These are phyloP conservation scores for Fusarium veterinarium DNA, from an alignment of 2,329 filamentous ascomycete species.

Conservation along the genomic window DNA sequence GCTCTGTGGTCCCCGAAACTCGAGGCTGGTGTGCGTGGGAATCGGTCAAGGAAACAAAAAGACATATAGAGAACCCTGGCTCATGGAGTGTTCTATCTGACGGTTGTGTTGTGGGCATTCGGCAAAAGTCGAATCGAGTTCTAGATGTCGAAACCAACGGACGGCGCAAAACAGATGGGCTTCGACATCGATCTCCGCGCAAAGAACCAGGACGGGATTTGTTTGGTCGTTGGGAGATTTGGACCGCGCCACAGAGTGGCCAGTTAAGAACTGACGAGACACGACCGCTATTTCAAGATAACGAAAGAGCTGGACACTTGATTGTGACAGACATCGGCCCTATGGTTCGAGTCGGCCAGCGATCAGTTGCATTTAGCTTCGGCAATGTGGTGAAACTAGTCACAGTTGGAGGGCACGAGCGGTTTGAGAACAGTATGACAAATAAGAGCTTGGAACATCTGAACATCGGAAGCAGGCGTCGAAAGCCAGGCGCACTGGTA, in stretches of 20 bases:
- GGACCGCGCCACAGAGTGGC: conserved; percentile 62
- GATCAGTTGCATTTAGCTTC: conserved; percentile 75
- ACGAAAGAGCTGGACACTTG: conserved; percentile 62
- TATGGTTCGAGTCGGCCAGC: conserved; percentile 69
- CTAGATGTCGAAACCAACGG: conserved; percentile 20
- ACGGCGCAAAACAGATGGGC: conserved; percentile 35
- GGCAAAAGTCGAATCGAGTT: conserved; percentile 54
- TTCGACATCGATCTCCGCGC: conserved; percentile 48
- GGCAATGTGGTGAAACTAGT: conserved; percentile 80
- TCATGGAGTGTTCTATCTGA: conserved; percentile 71
- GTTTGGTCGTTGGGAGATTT: conserved; percentile 63
- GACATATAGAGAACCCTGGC: conserved; percentile 71
- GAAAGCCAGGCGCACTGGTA: conserved; percentile 45
- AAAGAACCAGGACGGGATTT: conserved; percentile 37
- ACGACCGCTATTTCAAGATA: conserved; percentile 55
- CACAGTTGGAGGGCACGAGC: conserved; percentile 70
- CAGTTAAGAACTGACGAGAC: conserved; percentile 59
- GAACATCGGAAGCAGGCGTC: conserved; percentile 55
- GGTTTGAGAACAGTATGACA: conserved; percentile 62
- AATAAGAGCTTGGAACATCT: conserved; percentile 46
- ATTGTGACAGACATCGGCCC: conserved; percentile 76
- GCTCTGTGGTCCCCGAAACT: conserved; percentile 48
- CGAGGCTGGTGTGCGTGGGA: conserved; percentile 63
- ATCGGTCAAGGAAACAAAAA: conserved; percentile 62
- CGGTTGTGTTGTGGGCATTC: conserved; percentile 72